Conservation (phyloP, 768 basidiomycete species). For the Tylopilus vinaceipallidus region DNA sequence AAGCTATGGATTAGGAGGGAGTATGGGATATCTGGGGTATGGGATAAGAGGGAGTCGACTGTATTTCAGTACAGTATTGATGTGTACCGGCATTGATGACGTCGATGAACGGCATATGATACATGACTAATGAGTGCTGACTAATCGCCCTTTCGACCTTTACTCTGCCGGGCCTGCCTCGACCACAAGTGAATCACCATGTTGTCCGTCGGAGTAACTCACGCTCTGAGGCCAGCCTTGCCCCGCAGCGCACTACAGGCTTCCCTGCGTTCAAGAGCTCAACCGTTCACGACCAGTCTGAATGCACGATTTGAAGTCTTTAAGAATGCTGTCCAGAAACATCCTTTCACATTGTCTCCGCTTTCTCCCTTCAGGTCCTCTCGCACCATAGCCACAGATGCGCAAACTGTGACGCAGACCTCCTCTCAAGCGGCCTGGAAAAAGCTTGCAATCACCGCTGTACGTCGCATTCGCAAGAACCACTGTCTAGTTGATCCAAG, state of each 20-base stretch:
- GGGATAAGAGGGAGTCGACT: no score
- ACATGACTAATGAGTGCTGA: constrained; percentile 10
- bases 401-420: constrained; percentile 33
- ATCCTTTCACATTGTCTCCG: constrained; percentile 21
- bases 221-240: constrained; percentile 14
- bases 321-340: constrained; percentile 30
- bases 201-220: constrained; percentile 6
- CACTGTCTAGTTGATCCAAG: background rate
- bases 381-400: constrained; percentile 52
- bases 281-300: constrained; percentile 25
- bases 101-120: constrained; percentile 6
- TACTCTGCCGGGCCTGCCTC: background rate
- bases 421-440: constrained; percentile 47
- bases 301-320: constrained; percentile 9
- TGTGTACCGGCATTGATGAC: constrained; percentile 8
- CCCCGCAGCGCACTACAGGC: constrained; percentile 23
- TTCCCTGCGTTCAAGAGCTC: constrained; percentile 15
- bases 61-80: background rate
- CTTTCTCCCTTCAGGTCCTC: constrained; percentile 30
- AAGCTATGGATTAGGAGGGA: no score
- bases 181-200: constrained; percentile 16
- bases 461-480: constrained; percentile 27
- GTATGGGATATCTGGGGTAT: no score
- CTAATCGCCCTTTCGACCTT: constrained; percentile 2
- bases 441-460: constrained; percentile 52